phyloP scores from a whole-genome alignment of 148 eudicot species.

The Nyssa sinensis region DNA sequence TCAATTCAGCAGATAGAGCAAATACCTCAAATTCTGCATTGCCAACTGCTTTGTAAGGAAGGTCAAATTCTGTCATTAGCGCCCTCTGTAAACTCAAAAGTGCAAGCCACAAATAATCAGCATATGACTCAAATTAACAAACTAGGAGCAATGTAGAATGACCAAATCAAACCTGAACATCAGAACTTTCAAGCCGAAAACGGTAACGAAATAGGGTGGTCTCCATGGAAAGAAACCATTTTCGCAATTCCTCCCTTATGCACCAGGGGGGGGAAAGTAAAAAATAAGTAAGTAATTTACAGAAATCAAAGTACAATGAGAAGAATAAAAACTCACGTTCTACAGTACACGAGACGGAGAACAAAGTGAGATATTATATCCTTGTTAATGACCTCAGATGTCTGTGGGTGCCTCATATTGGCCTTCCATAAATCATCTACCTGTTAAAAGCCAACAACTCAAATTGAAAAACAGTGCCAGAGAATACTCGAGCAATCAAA shows the following conservation, averaged over 20 bases:
- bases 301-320: background rate
- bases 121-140: background rate
- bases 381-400: conserved; percentile 69
- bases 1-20: background rate
- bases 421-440: conserved; percentile 60
- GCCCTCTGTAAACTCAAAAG: conserved; percentile 45
- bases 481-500: background rate
- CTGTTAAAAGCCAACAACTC: conserved; percentile 26
- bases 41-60: conserved; percentile 69
- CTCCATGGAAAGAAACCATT: conserved; percentile 94
- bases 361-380: conserved; percentile 92
- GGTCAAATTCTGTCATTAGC: conserved; percentile 61
- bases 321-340: conserved; percentile 46
- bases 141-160: background rate
- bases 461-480: background rate
- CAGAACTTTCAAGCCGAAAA: conserved; percentile 48
- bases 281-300: conserved; percentile 5
- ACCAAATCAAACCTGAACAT: conserved; percentile 50
- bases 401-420: conserved; percentile 63
- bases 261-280: background rate
- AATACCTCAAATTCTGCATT: conserved; percentile 70
- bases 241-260: conserved; percentile 76
- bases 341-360: conserved; percentile 87
- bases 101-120: conserved; percentile 7
- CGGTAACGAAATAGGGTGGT: conserved; percentile 75